Conservation (phyloP, 352 stramenopile species). For the Halophytophthora batemanensis region DNA sequence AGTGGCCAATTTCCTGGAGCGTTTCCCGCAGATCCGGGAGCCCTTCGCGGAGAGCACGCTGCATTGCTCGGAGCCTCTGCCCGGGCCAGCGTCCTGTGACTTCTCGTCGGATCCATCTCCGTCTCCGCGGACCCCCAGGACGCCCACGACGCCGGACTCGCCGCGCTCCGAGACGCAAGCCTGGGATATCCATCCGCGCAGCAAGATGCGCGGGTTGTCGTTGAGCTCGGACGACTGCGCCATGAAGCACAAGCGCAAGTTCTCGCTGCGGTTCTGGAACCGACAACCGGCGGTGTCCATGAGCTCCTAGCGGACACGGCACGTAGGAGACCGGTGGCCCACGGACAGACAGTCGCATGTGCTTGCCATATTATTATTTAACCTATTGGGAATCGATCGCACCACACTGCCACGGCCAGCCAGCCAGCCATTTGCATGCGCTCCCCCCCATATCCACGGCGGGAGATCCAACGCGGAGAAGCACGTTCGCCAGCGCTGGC, state of each 20-base stretch:
- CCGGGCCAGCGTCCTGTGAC: slow-evolving; percentile 21
- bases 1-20: slow-evolving; percentile 55
- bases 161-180: slow-evolving; percentile 15
- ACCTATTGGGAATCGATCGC: too few species aligned
- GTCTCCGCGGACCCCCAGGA: slow-evolving; percentile 19
- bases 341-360: too few species aligned
- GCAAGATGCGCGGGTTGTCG: slow-evolving; percentile 59
- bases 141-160: slow-evolving; percentile 22
- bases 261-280: slow-evolving; percentile 66
- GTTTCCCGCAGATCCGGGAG: slow-evolving; percentile 53
- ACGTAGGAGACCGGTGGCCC: too few species aligned
- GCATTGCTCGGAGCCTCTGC: slow-evolving; percentile 12
- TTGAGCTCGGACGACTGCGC: slow-evolving; percentile 44
- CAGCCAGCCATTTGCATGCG: too few species aligned
- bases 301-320: slow-evolving; percentile 3
- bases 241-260: slow-evolving; percentile 64
- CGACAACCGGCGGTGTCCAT: slow-evolving; percentile 8
- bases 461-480: too few species aligned
- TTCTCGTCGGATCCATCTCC: slow-evolving; percentile 24
- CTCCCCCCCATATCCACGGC: too few species aligned
- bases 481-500: too few species aligned
- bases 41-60: slow-evolving; percentile 23
- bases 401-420: too few species aligned
- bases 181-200: slow-evolving; percentile 37
- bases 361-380: too few species aligned